A percentile compares a stretch with the other conserved stretches of the same genome.
These are phyloP conservation scores for Neurospora sp. DNA, from an alignment of 2,329 filamentous ascomycete genomes.

Conservation along the genomic window DNA sequence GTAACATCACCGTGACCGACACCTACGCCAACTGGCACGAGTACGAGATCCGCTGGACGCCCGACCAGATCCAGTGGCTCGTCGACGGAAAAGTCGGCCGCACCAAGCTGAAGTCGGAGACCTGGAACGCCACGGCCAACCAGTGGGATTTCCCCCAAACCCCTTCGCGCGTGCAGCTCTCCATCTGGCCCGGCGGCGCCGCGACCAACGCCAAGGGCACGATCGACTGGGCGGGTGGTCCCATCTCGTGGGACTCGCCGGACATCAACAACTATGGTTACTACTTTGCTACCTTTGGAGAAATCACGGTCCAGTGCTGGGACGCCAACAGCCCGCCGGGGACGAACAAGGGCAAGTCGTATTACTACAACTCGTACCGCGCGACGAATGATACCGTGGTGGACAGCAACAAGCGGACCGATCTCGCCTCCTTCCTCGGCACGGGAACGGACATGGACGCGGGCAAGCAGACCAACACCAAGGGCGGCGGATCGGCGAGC, in stretches of 20 bases:
- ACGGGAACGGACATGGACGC: constrained; percentile 65
- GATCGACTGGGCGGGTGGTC: constrained; percentile 82
- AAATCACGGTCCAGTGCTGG: constrained; percentile 81
- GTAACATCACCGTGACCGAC: constrained; percentile 57
- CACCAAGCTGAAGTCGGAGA: constrained; percentile 63
- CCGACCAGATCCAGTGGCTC: constrained; percentile 76
- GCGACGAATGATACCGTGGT: constrained; percentile 70
- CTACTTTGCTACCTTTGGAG: constrained; percentile 73
- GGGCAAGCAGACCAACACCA: constrained; percentile 20
- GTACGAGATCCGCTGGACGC: constrained; percentile 90
- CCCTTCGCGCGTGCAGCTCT: constrained; percentile 81
- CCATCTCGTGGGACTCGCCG: constrained; percentile 73
- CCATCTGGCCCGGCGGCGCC: constrained; percentile 89
- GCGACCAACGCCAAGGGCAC: constrained; percentile 73
- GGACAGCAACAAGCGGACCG: constrained; percentile 64
- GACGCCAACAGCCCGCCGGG: constrained; percentile 53
- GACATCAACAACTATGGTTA: constrained; percentile 80
- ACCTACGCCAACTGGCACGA: constrained; percentile 74
- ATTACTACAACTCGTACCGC: constrained; percentile 58
- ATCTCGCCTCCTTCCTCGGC: constrained; percentile 71
- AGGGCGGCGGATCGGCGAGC: constrained; percentile 6
- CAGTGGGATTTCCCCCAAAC: constrained; percentile 87
- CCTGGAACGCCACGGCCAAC: constrained; percentile 76
- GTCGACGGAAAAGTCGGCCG: constrained; percentile 75
- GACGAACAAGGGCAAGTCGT: constrained; percentile 58